Percentiles rank a stretch among this genome's conserved stretches.
Conservation (phyloP, 345 rosid genomes). For the Clausena lansium region DNA sequence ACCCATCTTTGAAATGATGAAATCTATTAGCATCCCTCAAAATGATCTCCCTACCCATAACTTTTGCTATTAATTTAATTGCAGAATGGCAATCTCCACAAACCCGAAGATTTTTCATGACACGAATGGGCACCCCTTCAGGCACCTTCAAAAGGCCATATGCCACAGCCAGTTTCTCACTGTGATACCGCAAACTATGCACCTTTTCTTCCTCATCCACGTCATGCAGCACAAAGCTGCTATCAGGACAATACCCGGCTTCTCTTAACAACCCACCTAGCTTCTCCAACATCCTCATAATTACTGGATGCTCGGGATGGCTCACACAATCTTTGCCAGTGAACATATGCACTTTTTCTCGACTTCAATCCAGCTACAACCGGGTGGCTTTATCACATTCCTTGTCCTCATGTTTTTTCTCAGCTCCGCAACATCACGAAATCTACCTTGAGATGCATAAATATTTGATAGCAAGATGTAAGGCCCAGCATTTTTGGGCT, state of each 20-base stretch:
- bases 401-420: conserved; percentile 54
- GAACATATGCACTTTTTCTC: conserved; percentile 70
- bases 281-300: conserved; percentile 50
- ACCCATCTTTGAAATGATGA: conserved; percentile 72
- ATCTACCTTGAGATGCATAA: conserved; percentile 63
- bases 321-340: conserved; percentile 49
- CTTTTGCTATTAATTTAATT: conserved; percentile 67
- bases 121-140: conserved; percentile 62
- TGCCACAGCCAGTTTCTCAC: conserved; percentile 78
- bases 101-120: conserved; percentile 80
- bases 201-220: conserved; percentile 83
- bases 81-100: conserved; percentile 83
- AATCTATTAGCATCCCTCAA: conserved; percentile 83
- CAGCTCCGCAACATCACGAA: conserved; percentile 57
- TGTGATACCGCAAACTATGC: conserved; percentile 58
- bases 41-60: conserved; percentile 64
- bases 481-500: conserved; percentile 73
- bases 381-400: conserved; percentile 62
- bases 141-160: conserved; percentile 77
- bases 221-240: conserved; percentile 74
- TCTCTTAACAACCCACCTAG: conserved; percentile 57
- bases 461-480: conserved; percentile 66
- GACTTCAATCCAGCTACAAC: conserved; percentile 79
- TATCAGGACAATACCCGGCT: conserved; percentile 73
- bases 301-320: conserved; percentile 57